Conservation (phyloP, 257 asterid species). For the Gentiana macrophylla region DNA sequence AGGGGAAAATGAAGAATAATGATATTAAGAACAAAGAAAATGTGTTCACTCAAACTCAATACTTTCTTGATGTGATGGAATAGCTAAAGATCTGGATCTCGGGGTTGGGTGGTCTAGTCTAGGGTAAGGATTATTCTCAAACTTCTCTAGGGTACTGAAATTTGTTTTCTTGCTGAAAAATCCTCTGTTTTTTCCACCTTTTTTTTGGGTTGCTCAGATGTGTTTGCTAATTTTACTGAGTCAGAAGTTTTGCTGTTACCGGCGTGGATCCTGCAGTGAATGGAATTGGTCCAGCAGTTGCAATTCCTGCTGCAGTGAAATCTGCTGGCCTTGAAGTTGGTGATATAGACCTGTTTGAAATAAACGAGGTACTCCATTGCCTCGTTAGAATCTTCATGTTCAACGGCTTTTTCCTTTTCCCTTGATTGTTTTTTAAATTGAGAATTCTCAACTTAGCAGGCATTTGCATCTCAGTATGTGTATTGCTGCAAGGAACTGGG, state of each 20-base stretch:
- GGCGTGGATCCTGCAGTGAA: slow-evolving; percentile 97
- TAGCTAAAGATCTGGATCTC: no score
- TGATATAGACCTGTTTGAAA: slow-evolving; percentile 71
- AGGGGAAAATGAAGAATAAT: no score
- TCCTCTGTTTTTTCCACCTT: background rate
- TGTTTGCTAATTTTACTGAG: background rate
- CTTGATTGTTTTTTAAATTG: no score
- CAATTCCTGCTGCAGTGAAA: slow-evolving; percentile 89
- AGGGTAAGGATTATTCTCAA: no score
- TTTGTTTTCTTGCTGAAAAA: background rate
- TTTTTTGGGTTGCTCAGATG: background rate
- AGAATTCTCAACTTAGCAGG: slow-evolving; percentile 29
- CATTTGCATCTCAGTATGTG: slow-evolving; percentile 88
- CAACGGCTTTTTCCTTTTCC: background rate
- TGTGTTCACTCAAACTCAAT: no score
- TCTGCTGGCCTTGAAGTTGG: slow-evolving; percentile 66
- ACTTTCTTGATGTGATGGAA: no score
- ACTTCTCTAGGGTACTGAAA: no score
- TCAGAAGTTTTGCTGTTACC: slow-evolving; percentile 81
- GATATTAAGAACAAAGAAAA: no score
- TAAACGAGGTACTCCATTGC: slow-evolving; percentile 58
- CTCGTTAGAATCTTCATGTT: background rate
- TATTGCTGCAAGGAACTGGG: slow-evolving; percentile 68
- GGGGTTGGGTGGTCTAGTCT: no score
- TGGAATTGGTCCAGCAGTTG: slow-evolving; percentile 94